Conservation (phyloP, 2,329 filamentous ascomycete genomes). For the Arthrobotrys iridis region DNA sequence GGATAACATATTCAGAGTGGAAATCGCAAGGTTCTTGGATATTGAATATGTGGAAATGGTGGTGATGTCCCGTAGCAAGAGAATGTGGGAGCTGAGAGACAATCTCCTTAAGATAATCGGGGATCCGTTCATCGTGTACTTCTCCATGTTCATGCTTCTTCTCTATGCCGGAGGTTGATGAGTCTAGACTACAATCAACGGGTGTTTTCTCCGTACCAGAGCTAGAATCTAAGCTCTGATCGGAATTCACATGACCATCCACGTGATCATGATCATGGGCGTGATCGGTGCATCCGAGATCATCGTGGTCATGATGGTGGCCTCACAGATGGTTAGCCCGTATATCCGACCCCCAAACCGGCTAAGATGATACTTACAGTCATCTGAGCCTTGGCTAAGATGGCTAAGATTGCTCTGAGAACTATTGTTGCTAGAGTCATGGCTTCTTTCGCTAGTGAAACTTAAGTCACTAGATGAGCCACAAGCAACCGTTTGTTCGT, state of each 20-base stretch:
- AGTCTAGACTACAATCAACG: neutral
- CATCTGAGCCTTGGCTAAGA: slow-evolving; percentile 3
- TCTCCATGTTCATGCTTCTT: neutral
- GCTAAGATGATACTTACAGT: slow-evolving; percentile 10
- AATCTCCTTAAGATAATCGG: neutral
- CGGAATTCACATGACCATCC: neutral
- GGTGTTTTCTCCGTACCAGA: neutral
- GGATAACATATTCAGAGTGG: slow-evolving; percentile 12
- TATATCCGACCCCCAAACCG: neutral
- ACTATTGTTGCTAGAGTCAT: slow-evolving; percentile 11
- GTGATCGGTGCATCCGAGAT: too few relatives aligned
- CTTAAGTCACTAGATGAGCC: slow-evolving; percentile 20
- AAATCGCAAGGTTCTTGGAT: slow-evolving; percentile 13
- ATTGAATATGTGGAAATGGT: slow-evolving; percentile 24
- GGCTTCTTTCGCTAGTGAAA: slow-evolving; percentile 25
- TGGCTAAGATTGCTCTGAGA: slow-evolving; percentile 33
- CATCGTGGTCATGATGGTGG: neutral
- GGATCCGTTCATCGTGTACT: neutral
- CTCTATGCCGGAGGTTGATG: neutral
- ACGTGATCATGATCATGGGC: neutral
- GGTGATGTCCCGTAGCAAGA: slow-evolving; percentile 28
- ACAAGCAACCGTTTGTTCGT: neutral
- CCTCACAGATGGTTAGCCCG: neutral
- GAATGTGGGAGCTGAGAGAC: slow-evolving; percentile 23
- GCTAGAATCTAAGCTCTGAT: neutral